Evolutionary conservation across 1,284 basidiomycete genomes (phyloP), one percentile per base, ranked within the genome.

Genomic region (Fistulina hepatica): DNA sequence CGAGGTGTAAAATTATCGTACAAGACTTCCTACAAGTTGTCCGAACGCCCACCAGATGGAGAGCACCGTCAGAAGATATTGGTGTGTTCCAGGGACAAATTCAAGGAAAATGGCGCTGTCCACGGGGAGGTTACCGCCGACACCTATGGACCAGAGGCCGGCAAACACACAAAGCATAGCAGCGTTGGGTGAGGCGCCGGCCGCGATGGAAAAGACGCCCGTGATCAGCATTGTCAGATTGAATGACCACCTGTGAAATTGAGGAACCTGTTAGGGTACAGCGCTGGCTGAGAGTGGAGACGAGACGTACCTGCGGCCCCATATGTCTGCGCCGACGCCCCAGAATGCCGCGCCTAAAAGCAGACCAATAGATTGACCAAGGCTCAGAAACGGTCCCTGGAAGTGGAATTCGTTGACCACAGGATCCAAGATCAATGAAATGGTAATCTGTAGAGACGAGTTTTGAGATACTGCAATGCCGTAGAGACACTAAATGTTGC

Each of bases 51-150:
- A 83, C 75, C 74, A 83, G 16, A 81, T 71, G 1, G 76, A 76
- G 5, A 83, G 61, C 15, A 81, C 58, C 0, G 80, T 81, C 13
- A 82, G 57, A 7, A 81, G 65, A 46, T 77, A 81, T 43, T 81
- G 80, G 46, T 80, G 76, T 12, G 70, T 69, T 7, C 65, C 71
- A 1, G 80, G 81, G 1, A 81, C 52, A 39, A 79, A 78, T 48
- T 81, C 79, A 10, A 88, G 65, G 51, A 84, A 82, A 35, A 88
- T 76, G 0, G 81, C 76, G 11, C 81, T 80, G 53, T 89, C 84
- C 5, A 89, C 81, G 1, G 84, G 77, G 32, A 81, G 53, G 49
- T 82, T 82, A n/a, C 63, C 65, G 24, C 71, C 84, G 2, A 76
- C 81, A 2, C 79, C 77, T 5, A 79, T 55, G 3, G 73, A 72